Conservation (phyloP, 2,329 filamentous ascomycete genomes). For the Volutella citrinella region DNA sequence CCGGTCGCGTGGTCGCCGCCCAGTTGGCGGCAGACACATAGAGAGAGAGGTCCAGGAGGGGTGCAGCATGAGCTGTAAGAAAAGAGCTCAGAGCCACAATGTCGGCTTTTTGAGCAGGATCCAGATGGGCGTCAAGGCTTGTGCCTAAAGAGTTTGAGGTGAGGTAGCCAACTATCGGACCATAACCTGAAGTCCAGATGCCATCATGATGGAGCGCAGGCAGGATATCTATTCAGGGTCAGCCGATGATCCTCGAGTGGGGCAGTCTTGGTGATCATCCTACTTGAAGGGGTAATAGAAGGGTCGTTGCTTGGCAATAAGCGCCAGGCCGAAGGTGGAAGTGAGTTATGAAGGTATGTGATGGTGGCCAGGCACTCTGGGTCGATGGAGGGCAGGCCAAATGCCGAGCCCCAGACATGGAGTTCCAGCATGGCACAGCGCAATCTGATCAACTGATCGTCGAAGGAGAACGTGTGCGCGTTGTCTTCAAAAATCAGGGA, state of each 20-base stretch:
- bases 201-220: constrained; percentile 52
- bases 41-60: constrained; percentile 80
- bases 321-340: constrained; percentile 61
- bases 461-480: too few relatives aligned
- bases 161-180: constrained; percentile 58
- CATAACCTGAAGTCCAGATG: constrained; percentile 58
- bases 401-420: constrained; percentile 87
- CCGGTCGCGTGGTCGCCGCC: constrained; percentile 69
- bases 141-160: constrained; percentile 31
- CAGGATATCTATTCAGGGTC: constrained; percentile 44
- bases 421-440: constrained; percentile 61
- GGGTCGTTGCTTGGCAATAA: constrained; percentile 73
- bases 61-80: constrained; percentile 69
- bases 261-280: too few relatives aligned
- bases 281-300: constrained; percentile 68
- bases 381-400: constrained; percentile 86
- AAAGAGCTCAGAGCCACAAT: constrained; percentile 60
- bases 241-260: too few relatives aligned
- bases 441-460: too few relatives aligned
- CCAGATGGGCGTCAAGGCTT: constrained; percentile 39
- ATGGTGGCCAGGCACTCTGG: constrained; percentile 84
- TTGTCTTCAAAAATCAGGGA: too few relatives aligned
- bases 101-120: constrained; percentile 42
- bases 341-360: constrained; percentile 66
- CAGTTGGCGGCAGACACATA: constrained; percentile 92